Evolutionary conservation across 768 basidiomycete species (phyloP), one percentile per base, ranked within the genome.

Genomic region (Lentinula edodes): DNA sequence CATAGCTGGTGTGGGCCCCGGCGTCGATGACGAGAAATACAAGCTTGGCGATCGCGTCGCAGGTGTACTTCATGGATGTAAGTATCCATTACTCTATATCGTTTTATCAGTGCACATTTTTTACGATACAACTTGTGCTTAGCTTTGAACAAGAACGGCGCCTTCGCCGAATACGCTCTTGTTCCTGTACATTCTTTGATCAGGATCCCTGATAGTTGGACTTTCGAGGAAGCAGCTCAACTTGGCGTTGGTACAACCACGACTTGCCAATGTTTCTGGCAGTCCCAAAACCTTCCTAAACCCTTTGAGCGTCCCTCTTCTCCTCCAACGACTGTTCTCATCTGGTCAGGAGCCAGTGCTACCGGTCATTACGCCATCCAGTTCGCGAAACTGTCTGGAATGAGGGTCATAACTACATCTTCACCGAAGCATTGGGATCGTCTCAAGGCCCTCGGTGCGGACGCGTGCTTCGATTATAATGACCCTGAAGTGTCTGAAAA

Each of bases 371-470:
- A 64, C 41, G 66, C 62, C 7, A 70, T 78, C 32, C 71, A 74
- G 61, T 69, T 78, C 2, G 71, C 72, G 9, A 69, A 70, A 53
- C 51, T 71, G 2, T 62, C 72, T 0, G 76, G 76, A 9, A 69
- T 75, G 63, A 65, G 65, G 13, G 70, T 76, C 36, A 65, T 73
- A 10, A 71, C 75, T 13, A 73, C 73, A 10, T 70, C 74, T 16
- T 74, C 72, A 16, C 66, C 70, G 8, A 59, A 65, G n/a, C 73
- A 75, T 60, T 67, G 67, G 28, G 68, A 63, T 0, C 64, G 71
- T n/a, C 61, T 78, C 41, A 70, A 68, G 32, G 59, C 66, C 3
- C 65, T 74, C 12, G 77, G 77, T 23, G 77, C 76, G 0, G 67
- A 72, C 23, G 72, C 67, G 2, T 66, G 68, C 6, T 68, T 74